Base-by-base conservation (phyloP, 202 grass and related monocot species). In the Schoenoplectus triqueter region DNA sequence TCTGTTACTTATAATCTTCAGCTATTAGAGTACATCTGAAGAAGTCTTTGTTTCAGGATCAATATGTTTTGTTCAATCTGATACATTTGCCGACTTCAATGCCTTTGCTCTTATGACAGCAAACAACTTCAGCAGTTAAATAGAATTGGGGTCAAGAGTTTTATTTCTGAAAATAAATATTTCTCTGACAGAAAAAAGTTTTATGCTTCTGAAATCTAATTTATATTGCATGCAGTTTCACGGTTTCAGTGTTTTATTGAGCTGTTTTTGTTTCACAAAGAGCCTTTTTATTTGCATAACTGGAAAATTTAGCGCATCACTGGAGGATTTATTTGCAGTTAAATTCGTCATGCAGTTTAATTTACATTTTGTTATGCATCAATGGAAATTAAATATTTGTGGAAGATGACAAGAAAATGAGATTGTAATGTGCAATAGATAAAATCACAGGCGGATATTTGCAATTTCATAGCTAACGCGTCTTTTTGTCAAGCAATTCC, bases 1-100 rank as follows among this genome's bases (percentile, higher is more conserved):
- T 11, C 50, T 45, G 85, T 86, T 67, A 80, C 85, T 81, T 10
- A 41, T 48, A 79, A 86, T 51, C 85, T 86, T 71, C 64, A 83
- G 22, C 20, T 57, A 56, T 40, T 69, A 13, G 81, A 83, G 81
- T 83, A 70, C 51, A 69, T 83, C 49, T 71, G 51, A 83, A 20
- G 20, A 59, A 83, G 21, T 59, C n/a, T 67, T 50, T 68, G 5
- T 14, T 71, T 44, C 13, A 50, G 65, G 13, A 69, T 68, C 70
- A 71, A 71, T 83, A n/a, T 78, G 31, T 19, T 10, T 18, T 78
- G 7, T 78, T 54, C 55, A 78, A 78, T 78, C 51, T 61, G 39
- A 54, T 60, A 44, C 10, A 6, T 39, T 78, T 61, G 55, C 75
- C 14, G 14, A 10, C 6, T 78, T 61, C 14, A 78, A 60, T 61